Conservation (phyloP, 2,329 filamentous ascomycete genomes). For the Aspergillus sp. region DNA sequence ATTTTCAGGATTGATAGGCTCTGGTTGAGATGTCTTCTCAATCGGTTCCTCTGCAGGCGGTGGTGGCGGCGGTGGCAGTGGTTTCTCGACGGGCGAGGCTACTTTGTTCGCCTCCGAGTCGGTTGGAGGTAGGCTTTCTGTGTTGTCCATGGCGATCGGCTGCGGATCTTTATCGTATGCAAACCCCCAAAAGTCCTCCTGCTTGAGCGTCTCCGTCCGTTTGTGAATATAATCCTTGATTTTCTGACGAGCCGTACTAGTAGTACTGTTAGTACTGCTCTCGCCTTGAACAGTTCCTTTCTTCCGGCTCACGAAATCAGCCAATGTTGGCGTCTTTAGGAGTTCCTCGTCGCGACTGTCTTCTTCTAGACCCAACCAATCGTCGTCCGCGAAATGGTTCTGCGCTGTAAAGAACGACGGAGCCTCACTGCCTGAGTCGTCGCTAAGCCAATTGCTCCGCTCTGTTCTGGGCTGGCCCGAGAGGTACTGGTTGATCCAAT, state of each 20-base stretch:
- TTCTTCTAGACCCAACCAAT: constrained; percentile 39
- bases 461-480: constrained; percentile 63
- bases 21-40: constrained; percentile 6
- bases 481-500: constrained; percentile 83
- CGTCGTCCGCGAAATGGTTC: constrained; percentile 37
- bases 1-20: neutral
- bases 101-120: constrained; percentile 14
- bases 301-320: constrained; percentile 28
- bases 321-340: constrained; percentile 34
- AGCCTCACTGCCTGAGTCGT: constrained; percentile 67
- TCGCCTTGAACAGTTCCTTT: constrained; percentile 10
- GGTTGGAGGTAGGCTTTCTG: constrained; percentile 15
- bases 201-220: constrained; percentile 37
- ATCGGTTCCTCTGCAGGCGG: constrained; percentile 18
- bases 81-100: constrained; percentile 31
- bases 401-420: constrained; percentile 51
- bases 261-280: constrained; percentile 7
- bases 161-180: constrained; percentile 36
- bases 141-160: constrained; percentile 27
- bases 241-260: constrained; percentile 17
- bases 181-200: constrained; percentile 41
- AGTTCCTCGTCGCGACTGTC: constrained; percentile 32
- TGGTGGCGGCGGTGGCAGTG: constrained; percentile 34
- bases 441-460: constrained; percentile 75
- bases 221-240: constrained; percentile 29